Percentiles rank a stretch among this genome's conserved stretches.
Evolutionary conservation across 768 basidiomycete species (phyloP).

Genomic region (Calocybe cyanea): DNA sequence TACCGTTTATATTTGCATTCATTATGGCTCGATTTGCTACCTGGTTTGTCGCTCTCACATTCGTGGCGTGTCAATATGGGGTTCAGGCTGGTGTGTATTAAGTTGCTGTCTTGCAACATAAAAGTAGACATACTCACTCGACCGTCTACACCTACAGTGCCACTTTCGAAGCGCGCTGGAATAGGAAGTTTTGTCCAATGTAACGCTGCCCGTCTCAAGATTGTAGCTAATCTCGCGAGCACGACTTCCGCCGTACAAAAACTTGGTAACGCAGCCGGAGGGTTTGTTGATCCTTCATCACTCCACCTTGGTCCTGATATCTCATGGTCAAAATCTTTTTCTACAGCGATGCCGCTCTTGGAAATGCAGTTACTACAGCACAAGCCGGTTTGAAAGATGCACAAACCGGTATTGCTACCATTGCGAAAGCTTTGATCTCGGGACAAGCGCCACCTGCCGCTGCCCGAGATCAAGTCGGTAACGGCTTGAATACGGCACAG

Average conservation of each 20-base stretch:
- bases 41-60: not conserved
- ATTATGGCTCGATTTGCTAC: constrained; percentile 2
- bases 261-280: constrained; percentile 12
- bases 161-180: not conserved
- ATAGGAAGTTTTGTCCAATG: constrained; percentile 12
- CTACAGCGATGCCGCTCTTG: constrained; percentile 15
- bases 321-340: not conserved
- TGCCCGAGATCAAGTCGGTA: constrained; percentile 15
- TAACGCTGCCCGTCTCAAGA: constrained; percentile 22
- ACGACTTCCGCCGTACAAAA: constrained; percentile 19
- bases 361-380: constrained; percentile 10
- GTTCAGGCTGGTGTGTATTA: not conserved
- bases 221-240: constrained; percentile 19
- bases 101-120: no score
- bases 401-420: constrained; percentile 18
- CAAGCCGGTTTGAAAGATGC: constrained; percentile 16
- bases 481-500: constrained; percentile 17
- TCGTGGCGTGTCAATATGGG: constrained; percentile 2
- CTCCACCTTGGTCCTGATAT: not conserved
- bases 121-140: not conserved
- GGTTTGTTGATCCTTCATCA: constrained; percentile 11
- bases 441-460: constrained; percentile 17
- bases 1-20: not conserved
- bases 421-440: constrained; percentile 19
- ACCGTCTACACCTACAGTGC: not conserved